These are phyloP conservation scores for Lepidium aucheri DNA, from an alignment of 345 rosid genomes.

Conservation along the genomic window DNA sequence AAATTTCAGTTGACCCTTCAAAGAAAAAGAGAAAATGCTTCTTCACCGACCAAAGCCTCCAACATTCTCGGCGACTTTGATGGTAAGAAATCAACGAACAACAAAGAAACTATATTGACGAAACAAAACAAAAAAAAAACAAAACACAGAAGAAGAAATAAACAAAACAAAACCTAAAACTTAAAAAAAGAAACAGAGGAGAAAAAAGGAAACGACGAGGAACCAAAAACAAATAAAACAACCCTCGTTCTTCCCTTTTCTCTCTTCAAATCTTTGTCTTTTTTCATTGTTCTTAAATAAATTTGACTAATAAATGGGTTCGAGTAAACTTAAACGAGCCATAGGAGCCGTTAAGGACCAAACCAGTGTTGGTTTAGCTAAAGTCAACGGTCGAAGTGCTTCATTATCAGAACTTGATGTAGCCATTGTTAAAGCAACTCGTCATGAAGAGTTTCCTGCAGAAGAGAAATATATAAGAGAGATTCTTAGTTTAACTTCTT, in stretches of 20 bases:
- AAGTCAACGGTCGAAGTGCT: constrained; percentile 59
- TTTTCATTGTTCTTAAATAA: background rate
- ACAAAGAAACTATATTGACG: constrained; percentile 19
- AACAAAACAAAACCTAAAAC: background rate
- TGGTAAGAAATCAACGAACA: constrained; percentile 13
- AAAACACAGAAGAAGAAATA: background rate
- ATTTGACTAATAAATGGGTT: constrained; percentile 39
- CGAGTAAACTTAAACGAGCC: constrained; percentile 63
- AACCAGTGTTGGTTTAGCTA: constrained; percentile 84
- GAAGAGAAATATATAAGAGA: constrained; percentile 72
- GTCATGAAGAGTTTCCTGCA: constrained; percentile 81
- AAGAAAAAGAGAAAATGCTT: background rate
- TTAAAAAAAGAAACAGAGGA: constrained; percentile 6
- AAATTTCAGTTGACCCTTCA: constrained; percentile 9
- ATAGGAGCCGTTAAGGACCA: constrained; percentile 83
- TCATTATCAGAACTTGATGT: constrained; percentile 66
- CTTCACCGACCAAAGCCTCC: constrained; percentile 15
- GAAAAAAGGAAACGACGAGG: constrained; percentile 31
- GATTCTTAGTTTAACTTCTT: constrained; percentile 63
- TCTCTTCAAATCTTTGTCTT: constrained; percentile 23
- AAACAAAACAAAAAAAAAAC: background rate
- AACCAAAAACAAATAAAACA: constrained; percentile 12
- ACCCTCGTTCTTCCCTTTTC: constrained; percentile 26
- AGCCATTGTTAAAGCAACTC: constrained; percentile 81
- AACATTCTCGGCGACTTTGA: constrained; percentile 13